Percentiles rank a stretch among this genome's conserved stretches.
Evolutionary conservation across 2,329 filamentous ascomycete species (phyloP).

Genomic region (Teratosphaeria destructans): DNA sequence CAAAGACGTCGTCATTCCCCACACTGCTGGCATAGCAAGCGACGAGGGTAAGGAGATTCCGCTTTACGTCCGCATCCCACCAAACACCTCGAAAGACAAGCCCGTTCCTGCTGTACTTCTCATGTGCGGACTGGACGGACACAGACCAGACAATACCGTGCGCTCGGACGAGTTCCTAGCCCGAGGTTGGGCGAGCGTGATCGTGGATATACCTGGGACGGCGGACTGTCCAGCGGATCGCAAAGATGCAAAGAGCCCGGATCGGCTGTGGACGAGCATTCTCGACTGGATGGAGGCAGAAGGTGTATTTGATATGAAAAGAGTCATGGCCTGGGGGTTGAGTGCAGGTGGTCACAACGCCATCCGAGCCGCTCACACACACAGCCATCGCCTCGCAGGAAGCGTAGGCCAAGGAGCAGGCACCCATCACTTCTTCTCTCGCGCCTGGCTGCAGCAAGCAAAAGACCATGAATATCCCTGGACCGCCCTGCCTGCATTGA

Average conservation of each 20-base stretch:
- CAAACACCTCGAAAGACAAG: conserved; percentile 19
- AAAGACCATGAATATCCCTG: conserved; percentile 52
- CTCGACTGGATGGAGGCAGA: conserved; percentile 48
- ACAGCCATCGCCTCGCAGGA: conserved; percentile 44
- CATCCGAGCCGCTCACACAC: conserved; percentile 55
- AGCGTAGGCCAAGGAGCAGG: conserved; percentile 54
- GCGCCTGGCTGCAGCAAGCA: conserved; percentile 49
- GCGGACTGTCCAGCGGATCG: conserved; percentile 57
- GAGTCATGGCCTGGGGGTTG: conserved; percentile 54
- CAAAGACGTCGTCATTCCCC: conserved; percentile 29
- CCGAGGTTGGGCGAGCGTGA: conserved; percentile 53
- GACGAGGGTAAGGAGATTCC: conserved; percentile 30
- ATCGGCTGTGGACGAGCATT: conserved; percentile 53
- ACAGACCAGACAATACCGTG: conserved; percentile 51
- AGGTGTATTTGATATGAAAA: conserved; percentile 45
- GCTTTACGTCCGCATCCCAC: conserved; percentile 29
- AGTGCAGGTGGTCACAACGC: conserved; percentile 60
- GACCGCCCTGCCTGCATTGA: conserved; percentile 34
- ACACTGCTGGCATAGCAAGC: conserved; percentile 24
- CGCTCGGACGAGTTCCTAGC: conserved; percentile 51
- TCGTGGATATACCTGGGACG: conserved; percentile 56
- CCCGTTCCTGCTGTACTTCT: conserved; percentile 43
- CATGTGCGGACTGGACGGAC: conserved; percentile 53
- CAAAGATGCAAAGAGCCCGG: conserved; percentile 47
- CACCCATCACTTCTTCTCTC: conserved; percentile 50